A percentile compares a stretch with the other conserved stretches of the same genome.
Evolutionary conservation across 495 filamentous ascomycete species (phyloP).

Genomic region (Talaromyces wortmannii): DNA sequence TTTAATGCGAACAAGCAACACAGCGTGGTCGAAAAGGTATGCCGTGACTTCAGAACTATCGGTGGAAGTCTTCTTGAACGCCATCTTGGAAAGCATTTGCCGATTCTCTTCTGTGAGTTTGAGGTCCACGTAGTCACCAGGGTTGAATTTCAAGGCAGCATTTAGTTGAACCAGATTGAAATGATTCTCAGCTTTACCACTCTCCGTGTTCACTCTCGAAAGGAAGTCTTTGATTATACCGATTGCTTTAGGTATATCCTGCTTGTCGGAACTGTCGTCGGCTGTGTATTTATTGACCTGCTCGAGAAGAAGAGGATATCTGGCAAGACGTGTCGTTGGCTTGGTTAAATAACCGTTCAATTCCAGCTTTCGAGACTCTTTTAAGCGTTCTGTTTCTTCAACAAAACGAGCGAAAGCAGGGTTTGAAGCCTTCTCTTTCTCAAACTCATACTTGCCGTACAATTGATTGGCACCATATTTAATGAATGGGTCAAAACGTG

Average conservation of each 20-base stretch:
- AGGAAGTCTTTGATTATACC: constrained; percentile 79
- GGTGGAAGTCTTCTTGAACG: constrained; percentile 83
- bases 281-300: constrained; percentile 83
- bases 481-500: constrained; percentile 92
- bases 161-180: constrained; percentile 93
- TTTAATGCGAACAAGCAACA: constrained; percentile 84
- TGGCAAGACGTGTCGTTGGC: constrained; percentile 89
- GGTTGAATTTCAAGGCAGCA: constrained; percentile 78
- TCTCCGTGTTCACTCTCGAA: constrained; percentile 84
- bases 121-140: constrained; percentile 83
- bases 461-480: constrained; percentile 94
- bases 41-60: constrained; percentile 86
- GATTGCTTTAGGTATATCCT: constrained; percentile 85
- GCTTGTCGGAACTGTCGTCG: constrained; percentile 79
- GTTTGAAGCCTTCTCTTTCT: constrained; percentile 88
- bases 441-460: constrained; percentile 96
- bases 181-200: constrained; percentile 94
- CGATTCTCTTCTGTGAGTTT: constrained; percentile 92
- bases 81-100: constrained; percentile 86
- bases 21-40: constrained; percentile 93
- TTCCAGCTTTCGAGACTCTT: constrained; percentile 94
- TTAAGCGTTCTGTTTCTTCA: constrained; percentile 91
- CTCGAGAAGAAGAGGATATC: constrained; percentile 93
- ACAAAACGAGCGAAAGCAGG: constrained; percentile 84
- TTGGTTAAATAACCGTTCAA: constrained; percentile 98